These are phyloP conservation scores for Helotiales sp. DNA, from an alignment of 2,329 filamentous ascomycete species.

Conservation along the genomic window DNA sequence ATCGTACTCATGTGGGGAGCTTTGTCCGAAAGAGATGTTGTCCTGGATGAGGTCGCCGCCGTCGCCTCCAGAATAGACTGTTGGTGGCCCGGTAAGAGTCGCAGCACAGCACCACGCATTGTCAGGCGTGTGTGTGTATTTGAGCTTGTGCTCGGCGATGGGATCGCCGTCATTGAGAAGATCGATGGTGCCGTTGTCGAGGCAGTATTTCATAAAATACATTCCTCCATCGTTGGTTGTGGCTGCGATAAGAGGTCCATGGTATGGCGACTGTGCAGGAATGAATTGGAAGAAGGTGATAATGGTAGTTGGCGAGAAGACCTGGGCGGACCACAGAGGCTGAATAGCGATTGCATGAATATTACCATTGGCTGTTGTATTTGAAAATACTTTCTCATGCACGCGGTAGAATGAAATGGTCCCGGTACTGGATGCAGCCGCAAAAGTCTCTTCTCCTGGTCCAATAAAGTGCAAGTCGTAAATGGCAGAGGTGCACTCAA, in stretches of 20 bases:
- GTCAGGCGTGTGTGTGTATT: slow-evolving; percentile 45
- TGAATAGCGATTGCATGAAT: slow-evolving; percentile 48
- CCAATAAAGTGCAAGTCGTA: slow-evolving; percentile 82
- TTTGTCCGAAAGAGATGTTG: neutral
- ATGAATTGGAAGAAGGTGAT: slow-evolving; percentile 28
- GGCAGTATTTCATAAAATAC: slow-evolving; percentile 28
- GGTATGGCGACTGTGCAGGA: neutral
- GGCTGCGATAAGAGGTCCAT: slow-evolving; percentile 37
- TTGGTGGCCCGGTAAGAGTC: slow-evolving; percentile 39
- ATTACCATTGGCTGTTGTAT: slow-evolving; percentile 18
- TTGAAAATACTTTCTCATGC: neutral
- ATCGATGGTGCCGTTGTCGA: slow-evolving; percentile 17
- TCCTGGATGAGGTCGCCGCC: slow-evolving; percentile 51
- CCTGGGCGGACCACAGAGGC: slow-evolving; percentile 52
- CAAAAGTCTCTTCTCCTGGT: slow-evolving; percentile 61
- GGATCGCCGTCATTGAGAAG: slow-evolving; percentile 28
- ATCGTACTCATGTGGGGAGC: neutral
- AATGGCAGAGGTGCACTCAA: slow-evolving; percentile 72
- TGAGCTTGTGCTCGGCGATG: slow-evolving; percentile 41
- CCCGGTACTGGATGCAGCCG: slow-evolving; percentile 78
- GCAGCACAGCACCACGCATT: slow-evolving; percentile 74
- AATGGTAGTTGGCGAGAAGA: slow-evolving; percentile 26
- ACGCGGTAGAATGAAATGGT: slow-evolving; percentile 68
- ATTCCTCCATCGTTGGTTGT: slow-evolving; percentile 42
- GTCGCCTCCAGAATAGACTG: slow-evolving; percentile 73